phyloP scores from a whole-genome alignment of 139 green algal species.

The Coelastrella sp. region DNA sequence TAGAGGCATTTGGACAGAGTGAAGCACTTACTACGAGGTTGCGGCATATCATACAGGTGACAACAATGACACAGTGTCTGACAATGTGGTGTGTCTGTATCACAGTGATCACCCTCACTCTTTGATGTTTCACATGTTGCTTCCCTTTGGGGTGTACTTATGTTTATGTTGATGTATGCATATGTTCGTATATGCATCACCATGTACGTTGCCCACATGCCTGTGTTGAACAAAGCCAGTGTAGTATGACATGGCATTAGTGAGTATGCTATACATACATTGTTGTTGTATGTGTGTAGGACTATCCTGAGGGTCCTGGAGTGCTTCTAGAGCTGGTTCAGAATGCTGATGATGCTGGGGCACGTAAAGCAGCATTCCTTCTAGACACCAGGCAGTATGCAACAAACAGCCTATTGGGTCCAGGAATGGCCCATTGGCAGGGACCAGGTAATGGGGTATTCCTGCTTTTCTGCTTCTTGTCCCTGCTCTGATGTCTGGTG shows the following conservation, averaged over 20 bases:
- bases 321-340: slow-evolving; percentile 86
- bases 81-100: background rate
- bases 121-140: too few species aligned
- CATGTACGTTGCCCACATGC: too few species aligned
- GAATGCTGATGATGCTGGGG: slow-evolving; percentile 87
- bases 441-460: slow-evolving; percentile 56
- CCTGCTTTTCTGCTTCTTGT: background rate
- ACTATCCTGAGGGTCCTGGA: slow-evolving; percentile 82
- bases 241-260: too few species aligned
- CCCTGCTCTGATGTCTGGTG: too few species aligned
- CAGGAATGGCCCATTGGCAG: slow-evolving; percentile 73
- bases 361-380: slow-evolving; percentile 54
- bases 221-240: too few species aligned
- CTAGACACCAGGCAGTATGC: slow-evolving; percentile 68
- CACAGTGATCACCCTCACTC: background rate
- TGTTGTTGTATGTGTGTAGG: too few species aligned
- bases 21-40: slow-evolving; percentile 86
- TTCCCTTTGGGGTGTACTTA: too few species aligned
- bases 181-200: too few species aligned
- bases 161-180: too few species aligned
- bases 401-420: slow-evolving; percentile 64
- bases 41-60: slow-evolving; percentile 79
- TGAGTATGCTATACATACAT: too few species aligned
- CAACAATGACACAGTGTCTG: too few species aligned
- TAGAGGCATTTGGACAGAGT: slow-evolving; percentile 86